Percentiles rank a stretch among this genome's conserved stretches.
Evolutionary conservation across 495 filamentous ascomycete genomes (phyloP).

Genomic region (Penicillium cataractarum): DNA sequence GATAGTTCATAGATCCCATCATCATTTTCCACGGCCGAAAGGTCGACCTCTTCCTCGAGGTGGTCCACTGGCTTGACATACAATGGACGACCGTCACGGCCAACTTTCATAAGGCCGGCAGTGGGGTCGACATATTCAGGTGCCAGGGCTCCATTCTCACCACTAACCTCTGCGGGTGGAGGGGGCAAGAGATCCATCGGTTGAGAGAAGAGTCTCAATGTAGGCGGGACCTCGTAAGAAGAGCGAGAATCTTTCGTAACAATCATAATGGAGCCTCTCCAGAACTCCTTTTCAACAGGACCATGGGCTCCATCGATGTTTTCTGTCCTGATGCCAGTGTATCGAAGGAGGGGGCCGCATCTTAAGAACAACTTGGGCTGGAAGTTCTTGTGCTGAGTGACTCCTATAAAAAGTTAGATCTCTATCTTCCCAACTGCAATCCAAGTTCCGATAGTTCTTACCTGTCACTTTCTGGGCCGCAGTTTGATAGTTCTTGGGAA

Average conservation of each 20-base stretch:
- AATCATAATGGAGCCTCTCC: conserved; percentile 93
- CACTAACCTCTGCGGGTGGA: conserved; percentile 70
- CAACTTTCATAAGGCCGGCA: conserved; percentile 83
- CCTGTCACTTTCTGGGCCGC: conserved; percentile 41
- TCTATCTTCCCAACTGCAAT: background rate
- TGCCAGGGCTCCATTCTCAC: conserved; percentile 62
- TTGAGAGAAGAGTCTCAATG: conserved; percentile 80
- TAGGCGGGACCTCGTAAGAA: conserved; percentile 76
- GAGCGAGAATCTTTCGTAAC: conserved; percentile 83
- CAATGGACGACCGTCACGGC: conserved; percentile 75
- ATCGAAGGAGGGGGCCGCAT: conserved; percentile 87
- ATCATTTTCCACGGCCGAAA: conserved; percentile 77
- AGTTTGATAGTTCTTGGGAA: conserved; percentile 45
- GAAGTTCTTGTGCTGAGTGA: conserved; percentile 63
- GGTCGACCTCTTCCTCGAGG: conserved; percentile 69
- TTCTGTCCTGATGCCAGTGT: conserved; percentile 69
- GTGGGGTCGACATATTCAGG: conserved; percentile 87
- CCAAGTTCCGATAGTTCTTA: too few species aligned
- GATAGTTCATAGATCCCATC: conserved; percentile 75
- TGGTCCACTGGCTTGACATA: conserved; percentile 87
- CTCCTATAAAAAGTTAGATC: conserved; percentile 29
- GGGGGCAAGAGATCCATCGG: conserved; percentile 82
- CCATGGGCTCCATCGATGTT: conserved; percentile 41
- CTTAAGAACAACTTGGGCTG: conserved; percentile 82
- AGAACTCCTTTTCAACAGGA: conserved; percentile 68